phyloP scores from a whole-genome alignment of 192 early-diverging fungal genomes.

The Umbelopsis sp. region DNA sequence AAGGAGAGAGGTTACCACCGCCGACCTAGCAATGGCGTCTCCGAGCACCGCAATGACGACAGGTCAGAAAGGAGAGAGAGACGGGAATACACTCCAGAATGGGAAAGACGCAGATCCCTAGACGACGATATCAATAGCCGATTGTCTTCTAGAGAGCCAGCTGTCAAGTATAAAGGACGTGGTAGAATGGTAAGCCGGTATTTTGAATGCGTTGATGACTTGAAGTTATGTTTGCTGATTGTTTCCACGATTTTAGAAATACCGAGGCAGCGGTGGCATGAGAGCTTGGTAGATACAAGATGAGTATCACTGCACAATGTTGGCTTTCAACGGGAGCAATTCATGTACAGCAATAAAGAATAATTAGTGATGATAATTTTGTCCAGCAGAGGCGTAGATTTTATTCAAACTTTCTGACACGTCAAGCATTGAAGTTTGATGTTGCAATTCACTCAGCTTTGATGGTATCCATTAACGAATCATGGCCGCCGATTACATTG shows the following conservation, averaged over 20 bases:
- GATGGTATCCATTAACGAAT: no score
- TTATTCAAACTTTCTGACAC: no score
- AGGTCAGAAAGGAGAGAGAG: slow-evolving; percentile 12
- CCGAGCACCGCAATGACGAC: neutral
- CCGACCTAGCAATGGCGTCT: neutral
- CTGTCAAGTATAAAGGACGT: slow-evolving; percentile 56
- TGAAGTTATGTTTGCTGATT: neutral
- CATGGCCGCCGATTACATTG: no score
- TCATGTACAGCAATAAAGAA: no score
- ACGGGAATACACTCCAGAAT: slow-evolving; percentile 26
- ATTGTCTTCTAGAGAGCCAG: slow-evolving; percentile 34
- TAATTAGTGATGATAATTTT: no score
- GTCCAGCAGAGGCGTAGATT: no score
- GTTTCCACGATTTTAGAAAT: slow-evolving; percentile 19
- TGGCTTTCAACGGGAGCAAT: no score
- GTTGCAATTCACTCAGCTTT: no score
- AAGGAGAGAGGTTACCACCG: neutral
- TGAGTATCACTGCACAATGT: no score
- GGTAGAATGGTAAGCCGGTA: slow-evolving; percentile 47
- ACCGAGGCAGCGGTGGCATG: slow-evolving; percentile 20
- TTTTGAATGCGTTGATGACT: neutral
- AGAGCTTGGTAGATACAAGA: slow-evolving; percentile 15
- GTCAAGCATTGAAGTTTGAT: no score
- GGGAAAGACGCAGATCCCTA: slow-evolving; percentile 30
- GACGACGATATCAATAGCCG: slow-evolving; percentile 18